Evolutionary conservation across 2,329 filamentous ascomycete species (phyloP).

Genomic region (Penicillium janthinellum): DNA sequence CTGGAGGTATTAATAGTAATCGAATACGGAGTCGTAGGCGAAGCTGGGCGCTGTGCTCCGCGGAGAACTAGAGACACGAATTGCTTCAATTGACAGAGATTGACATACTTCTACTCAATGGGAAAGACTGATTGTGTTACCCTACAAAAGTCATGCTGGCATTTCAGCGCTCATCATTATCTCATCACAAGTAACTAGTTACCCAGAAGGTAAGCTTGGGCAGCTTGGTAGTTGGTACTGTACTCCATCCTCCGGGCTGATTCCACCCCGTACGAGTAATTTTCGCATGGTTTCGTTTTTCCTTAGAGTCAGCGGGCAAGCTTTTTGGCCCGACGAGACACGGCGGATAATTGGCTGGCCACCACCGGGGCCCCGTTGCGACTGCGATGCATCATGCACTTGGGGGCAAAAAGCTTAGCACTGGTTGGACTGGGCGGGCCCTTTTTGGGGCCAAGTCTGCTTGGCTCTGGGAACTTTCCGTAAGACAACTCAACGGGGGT

Average conservation of each 20-base stretch:
- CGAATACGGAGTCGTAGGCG: neutral
- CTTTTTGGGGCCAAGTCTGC: neutral
- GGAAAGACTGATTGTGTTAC: too few species aligned
- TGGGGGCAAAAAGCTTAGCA: conserved; percentile 2
- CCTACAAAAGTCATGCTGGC: too few species aligned
- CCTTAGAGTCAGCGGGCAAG: neutral
- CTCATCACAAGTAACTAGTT: neutral
- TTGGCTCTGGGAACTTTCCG: neutral
- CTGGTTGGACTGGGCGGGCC: neutral
- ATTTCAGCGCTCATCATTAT: neutral
- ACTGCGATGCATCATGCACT: neutral
- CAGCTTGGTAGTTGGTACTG: neutral
- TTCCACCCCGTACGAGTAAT: too few species aligned
- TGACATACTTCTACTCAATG: too few species aligned
- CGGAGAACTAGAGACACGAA: neutral
- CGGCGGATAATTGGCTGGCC: neutral
- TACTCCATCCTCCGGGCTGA: too few species aligned
- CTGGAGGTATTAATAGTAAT: neutral
- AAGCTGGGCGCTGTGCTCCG: neutral
- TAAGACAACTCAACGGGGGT: too few species aligned
- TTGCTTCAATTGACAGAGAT: neutral
- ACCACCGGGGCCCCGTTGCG: neutral
- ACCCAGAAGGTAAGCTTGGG: neutral
- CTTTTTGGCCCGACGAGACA: conserved; percentile 2
- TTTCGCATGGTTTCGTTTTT: too few species aligned